phyloP scores from a whole-genome alignment of 768 basidiomycete genomes.

The Mycena indigotica region DNA sequence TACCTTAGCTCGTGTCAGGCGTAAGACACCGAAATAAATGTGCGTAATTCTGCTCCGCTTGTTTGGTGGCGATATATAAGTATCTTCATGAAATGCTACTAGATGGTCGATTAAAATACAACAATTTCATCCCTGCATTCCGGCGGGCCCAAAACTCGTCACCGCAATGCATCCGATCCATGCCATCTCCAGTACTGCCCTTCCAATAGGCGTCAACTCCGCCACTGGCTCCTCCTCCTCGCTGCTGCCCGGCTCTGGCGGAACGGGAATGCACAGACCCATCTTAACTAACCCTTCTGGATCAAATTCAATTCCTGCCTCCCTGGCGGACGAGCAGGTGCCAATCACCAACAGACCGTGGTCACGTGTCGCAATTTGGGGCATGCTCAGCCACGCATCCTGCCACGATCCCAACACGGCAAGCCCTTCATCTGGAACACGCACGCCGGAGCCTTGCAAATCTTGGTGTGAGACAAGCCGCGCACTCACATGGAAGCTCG shows the following conservation, averaged over 20 bases:
- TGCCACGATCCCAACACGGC: conserved; percentile 62
- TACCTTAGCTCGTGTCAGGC: too few relatives aligned
- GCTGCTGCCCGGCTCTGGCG: conserved; percentile 25
- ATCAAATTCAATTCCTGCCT: conserved; percentile 75
- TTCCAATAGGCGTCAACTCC: conserved; percentile 53
- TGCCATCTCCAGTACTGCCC: conserved; percentile 58
- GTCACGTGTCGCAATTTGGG: conserved; percentile 38
- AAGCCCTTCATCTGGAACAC: conserved; percentile 71
- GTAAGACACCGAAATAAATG: too few relatives aligned
- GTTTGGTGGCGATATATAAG: too few relatives aligned
- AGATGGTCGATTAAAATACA: too few relatives aligned
- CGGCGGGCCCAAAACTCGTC: conserved; percentile 46
- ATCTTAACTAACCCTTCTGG: conserved; percentile 77
- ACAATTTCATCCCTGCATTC: too few relatives aligned
- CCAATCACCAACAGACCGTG: conserved; percentile 53
- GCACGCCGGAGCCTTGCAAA: conserved; percentile 70
- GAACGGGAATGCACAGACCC: conserved; percentile 57
- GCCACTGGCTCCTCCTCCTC: conserved; percentile 48
- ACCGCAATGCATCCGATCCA: conserved; percentile 57
- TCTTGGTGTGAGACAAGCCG: conserved; percentile 74
- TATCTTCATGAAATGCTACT: too few relatives aligned
- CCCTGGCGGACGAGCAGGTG: conserved; percentile 55
- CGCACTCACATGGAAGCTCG: conserved; percentile 72
- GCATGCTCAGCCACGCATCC: conserved; percentile 54
- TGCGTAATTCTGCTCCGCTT: too few relatives aligned